Evolutionary conservation across 169 alveolate genomes (phyloP).

Genomic region (Eimeria maxima): DNA sequence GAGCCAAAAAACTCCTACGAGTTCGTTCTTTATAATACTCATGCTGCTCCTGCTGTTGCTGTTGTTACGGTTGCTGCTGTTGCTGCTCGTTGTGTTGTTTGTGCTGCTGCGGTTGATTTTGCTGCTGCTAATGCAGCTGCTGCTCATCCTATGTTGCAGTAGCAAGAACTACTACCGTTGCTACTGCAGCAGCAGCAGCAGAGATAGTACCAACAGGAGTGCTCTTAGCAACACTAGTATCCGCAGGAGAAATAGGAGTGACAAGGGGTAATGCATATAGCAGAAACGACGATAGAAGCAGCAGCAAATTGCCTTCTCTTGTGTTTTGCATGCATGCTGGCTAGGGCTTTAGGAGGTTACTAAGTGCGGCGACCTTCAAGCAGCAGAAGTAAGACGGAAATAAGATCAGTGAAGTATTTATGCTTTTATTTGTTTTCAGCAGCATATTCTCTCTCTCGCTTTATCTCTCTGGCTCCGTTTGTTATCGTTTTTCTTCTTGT

Average conservation of each 20-base stretch:
- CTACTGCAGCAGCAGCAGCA: background rate
- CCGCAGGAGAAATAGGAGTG: no score
- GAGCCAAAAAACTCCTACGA: background rate
- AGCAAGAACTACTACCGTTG: no score
- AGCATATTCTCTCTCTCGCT: no score
- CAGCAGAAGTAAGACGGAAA: background rate
- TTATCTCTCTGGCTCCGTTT: background rate
- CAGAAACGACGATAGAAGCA: background rate
- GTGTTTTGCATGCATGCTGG: background rate
- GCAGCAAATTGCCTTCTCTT: background rate
- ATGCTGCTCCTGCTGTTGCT: background rate
- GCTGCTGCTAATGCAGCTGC: slow-evolving; percentile 22
- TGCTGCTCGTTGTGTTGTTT: no score
- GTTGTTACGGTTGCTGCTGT: no score
- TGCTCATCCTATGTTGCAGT: background rate
- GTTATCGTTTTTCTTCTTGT: no score
- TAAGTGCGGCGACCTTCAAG: background rate
- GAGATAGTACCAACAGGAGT: background rate
- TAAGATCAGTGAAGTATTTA: no score
- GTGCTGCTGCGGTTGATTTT: no score
- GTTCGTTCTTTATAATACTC: no score
- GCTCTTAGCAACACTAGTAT: no score
- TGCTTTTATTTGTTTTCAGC: no score
- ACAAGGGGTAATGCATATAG: no score
- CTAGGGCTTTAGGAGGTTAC: background rate